A percentile compares a stretch with the other conserved stretches of the same genome.
Conservation (phyloP, 148 eudicot genomes). For the Suaeda aralocaspica region DNA sequence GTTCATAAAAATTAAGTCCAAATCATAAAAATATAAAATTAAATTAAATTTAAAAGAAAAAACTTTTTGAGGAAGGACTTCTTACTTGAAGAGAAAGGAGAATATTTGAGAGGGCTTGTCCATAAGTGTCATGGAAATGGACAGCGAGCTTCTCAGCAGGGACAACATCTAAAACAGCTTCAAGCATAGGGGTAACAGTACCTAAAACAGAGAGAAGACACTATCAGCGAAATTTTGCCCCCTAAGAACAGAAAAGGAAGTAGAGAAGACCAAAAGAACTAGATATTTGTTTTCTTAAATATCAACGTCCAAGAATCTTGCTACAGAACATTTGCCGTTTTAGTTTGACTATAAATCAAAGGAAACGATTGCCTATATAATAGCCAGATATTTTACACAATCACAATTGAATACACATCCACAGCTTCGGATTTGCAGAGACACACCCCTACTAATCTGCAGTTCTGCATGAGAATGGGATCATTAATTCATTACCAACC, state of each 20-base stretch:
- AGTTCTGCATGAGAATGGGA: not conserved
- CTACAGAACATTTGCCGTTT: not conserved
- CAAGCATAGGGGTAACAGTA: slow-evolving; percentile 77
- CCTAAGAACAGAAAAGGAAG: not conserved
- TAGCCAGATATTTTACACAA: not conserved
- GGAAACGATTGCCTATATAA: not conserved
- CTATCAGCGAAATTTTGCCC: not conserved
- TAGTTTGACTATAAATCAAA: not conserved
- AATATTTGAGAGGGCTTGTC: slow-evolving; percentile 93
- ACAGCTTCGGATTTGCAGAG: not conserved
- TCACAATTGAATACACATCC: not conserved
- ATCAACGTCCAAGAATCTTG: not conserved
- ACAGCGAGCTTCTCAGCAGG: slow-evolving; percentile 87
- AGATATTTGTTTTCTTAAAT: not conserved
- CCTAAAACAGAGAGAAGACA: slow-evolving; percentile 38
- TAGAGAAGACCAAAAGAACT: not conserved
- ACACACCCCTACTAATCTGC: not conserved
- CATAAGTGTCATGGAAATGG: slow-evolving; percentile 93
- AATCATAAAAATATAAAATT: too few species aligned
- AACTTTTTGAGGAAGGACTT: slow-evolving; percentile 9
- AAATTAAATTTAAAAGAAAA: too few species aligned
- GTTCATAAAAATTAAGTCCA: too few species aligned
- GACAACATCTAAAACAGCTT: slow-evolving; percentile 62
- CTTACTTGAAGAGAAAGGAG: slow-evolving; percentile 81
- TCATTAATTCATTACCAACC: not conserved